These are phyloP conservation scores for Metschnikowia chrysomelidarum DNA, from an alignment of 805 yeast species.

Conservation along the genomic window DNA sequence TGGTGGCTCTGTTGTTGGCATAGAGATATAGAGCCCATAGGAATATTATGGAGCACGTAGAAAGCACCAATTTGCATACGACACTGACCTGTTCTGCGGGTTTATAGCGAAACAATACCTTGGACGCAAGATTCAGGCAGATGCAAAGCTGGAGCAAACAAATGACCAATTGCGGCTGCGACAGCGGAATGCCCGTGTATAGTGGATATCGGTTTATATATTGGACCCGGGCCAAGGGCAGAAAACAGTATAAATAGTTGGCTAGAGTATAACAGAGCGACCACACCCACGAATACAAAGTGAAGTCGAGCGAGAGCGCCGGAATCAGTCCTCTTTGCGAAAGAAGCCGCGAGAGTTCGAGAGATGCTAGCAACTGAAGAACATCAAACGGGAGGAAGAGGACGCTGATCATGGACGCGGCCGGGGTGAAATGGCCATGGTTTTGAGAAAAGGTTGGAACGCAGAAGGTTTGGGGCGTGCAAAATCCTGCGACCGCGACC, in stretches of 20 bases:
- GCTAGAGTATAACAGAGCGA: conserved; percentile 10
- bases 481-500: too few relatives aligned
- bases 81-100: conserved; percentile 13
- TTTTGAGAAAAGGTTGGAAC: too few relatives aligned
- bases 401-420: conserved; percentile 1
- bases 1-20: conserved; percentile 9
- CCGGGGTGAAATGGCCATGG: too few relatives aligned
- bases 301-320: conserved; percentile 16
- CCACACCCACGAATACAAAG: conserved; percentile 13
- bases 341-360: conserved; percentile 8
- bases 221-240: conserved; percentile 9
- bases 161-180: background rate
- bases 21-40: conserved; percentile 4
- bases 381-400: conserved; percentile 11
- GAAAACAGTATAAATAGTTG: conserved; percentile 9
- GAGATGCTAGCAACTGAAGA: conserved; percentile 7
- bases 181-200: conserved; percentile 4
- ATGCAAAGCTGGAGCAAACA: conserved; percentile 2
- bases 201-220: conserved; percentile 16
- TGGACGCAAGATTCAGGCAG: conserved; percentile 1
- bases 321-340: conserved; percentile 2
- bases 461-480: too few relatives aligned
- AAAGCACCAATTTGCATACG: conserved; percentile 11
- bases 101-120: conserved; percentile 4
- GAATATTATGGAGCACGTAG: background rate